These are phyloP conservation scores for Testicularia cyperi DNA, from an alignment of 1,284 basidiomycete species.

Conservation along the genomic window DNA sequence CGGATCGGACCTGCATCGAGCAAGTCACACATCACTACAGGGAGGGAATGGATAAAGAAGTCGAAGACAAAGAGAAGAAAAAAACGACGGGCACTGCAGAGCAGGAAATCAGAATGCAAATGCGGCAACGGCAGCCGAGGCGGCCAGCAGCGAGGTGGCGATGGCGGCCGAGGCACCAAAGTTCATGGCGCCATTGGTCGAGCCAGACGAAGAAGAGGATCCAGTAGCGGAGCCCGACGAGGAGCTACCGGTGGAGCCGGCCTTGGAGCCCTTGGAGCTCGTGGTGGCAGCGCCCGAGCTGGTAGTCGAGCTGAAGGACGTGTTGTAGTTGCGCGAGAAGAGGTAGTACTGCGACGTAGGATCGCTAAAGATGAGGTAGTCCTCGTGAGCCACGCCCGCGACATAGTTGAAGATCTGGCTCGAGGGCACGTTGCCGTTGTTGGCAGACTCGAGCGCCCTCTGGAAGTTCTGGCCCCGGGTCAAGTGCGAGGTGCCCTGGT, in stretches of 20 bases:
- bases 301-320: slow-evolving; percentile 3
- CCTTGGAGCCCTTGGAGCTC: slow-evolving; percentile 1
- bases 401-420: slow-evolving; percentile 46
- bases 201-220: too few species aligned
- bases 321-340: slow-evolving; percentile 21
- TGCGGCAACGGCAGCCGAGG: too few species aligned
- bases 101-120: too few species aligned
- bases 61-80: too few species aligned
- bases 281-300: not conserved
- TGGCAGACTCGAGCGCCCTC: slow-evolving; percentile 8
- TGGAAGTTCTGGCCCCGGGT: slow-evolving; percentile 47
- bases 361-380: slow-evolving; percentile 45
- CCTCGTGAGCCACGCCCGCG: slow-evolving; percentile 35
- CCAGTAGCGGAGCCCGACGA: too few species aligned
- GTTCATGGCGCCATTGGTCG: too few species aligned
- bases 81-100: too few species aligned
- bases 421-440: slow-evolving; percentile 34
- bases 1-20: too few species aligned
- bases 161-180: too few species aligned
- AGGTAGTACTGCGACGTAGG: slow-evolving; percentile 34
- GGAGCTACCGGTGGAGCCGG: not conserved
- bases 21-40: too few species aligned
- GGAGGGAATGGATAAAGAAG: too few species aligned
- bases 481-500: slow-evolving; percentile 47
- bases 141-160: too few species aligned